A percentile compares a stretch with the other conserved stretches of the same genome.
phyloP scores from a whole-genome alignment of 2,329 filamentous ascomycete species.

The Penicillium oxalicum region DNA sequence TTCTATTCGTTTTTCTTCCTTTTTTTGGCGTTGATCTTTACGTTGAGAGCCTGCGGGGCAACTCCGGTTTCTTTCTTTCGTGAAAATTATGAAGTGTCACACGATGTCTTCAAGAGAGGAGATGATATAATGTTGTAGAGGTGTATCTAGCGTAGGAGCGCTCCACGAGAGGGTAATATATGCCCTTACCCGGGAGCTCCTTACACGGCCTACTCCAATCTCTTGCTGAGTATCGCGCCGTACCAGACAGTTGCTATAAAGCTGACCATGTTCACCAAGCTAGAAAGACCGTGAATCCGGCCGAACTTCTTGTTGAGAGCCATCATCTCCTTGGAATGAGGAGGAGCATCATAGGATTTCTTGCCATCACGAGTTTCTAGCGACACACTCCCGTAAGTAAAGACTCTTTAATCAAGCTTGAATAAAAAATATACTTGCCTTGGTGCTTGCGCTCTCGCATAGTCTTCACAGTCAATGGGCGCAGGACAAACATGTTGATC shows the following conservation, averaged over 20 bases:
- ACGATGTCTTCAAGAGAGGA: not conserved
- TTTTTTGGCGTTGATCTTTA: no score
- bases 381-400: not conserved
- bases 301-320: constrained; percentile 72
- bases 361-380: constrained; percentile 80
- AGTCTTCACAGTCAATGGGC: constrained; percentile 67
- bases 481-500: constrained; percentile 63
- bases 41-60: not conserved
- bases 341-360: constrained; percentile 70
- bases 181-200: not conserved
- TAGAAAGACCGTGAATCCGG: constrained; percentile 73
- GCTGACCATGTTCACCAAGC: constrained; percentile 68
- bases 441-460: constrained; percentile 75
- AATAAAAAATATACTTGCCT: constrained; percentile 48
- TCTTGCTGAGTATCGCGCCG: constrained; percentile 65
- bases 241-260: constrained; percentile 69
- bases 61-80: not conserved
- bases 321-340: constrained; percentile 80
- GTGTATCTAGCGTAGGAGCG: not conserved
- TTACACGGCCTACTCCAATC: constrained; percentile 36
- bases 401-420: not conserved
- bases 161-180: not conserved
- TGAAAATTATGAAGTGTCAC: not conserved
- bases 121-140: not conserved
- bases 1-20: no score